Percentiles rank a stretch among this genome's conserved stretches.
These are phyloP conservation scores for Flueggea neowawraea DNA, from an alignment of 441 rosid genomes.

Conservation along the genomic window DNA sequence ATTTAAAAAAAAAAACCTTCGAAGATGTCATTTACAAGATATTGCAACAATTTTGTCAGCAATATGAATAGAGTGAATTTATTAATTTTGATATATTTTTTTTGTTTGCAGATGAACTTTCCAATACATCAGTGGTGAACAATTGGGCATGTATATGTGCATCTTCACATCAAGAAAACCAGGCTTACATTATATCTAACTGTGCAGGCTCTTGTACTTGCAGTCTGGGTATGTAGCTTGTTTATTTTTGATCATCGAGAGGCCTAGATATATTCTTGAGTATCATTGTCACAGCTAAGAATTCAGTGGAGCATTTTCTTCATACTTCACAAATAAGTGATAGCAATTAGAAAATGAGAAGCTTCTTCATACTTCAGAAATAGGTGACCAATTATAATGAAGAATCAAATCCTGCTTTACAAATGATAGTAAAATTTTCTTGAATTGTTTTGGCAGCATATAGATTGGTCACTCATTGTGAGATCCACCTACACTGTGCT, in stretches of 20 bases:
- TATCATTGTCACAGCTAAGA: neutral
- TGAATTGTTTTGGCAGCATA: too few relatives aligned
- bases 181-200: conserved; percentile 46
- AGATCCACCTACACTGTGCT: too few relatives aligned
- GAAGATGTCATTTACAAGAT: neutral
- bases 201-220: conserved; percentile 87
- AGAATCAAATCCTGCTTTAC: too few relatives aligned
- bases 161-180: conserved; percentile 36
- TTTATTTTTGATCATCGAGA: neutral
- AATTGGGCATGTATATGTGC: conserved; percentile 83
- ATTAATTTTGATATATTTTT: conserved; percentile 8
- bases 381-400: too few relatives aligned
- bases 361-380: too few relatives aligned
- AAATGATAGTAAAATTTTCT: too few relatives aligned
- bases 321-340: too few relatives aligned
- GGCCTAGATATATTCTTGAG: neutral
- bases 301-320: too few relatives aligned
- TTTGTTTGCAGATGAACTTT: conserved; percentile 44
- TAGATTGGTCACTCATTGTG: too few relatives aligned
- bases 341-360: too few relatives aligned
- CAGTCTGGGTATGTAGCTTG: conserved; percentile 49
- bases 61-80: neutral
- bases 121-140: conserved; percentile 36
- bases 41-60: neutral
- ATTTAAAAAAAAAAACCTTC: too few relatives aligned